Evolutionary conservation across 441 rosid genomes (phyloP), one percentile per base, ranked within the genome.

Genomic region (Erodium moschatum): DNA sequence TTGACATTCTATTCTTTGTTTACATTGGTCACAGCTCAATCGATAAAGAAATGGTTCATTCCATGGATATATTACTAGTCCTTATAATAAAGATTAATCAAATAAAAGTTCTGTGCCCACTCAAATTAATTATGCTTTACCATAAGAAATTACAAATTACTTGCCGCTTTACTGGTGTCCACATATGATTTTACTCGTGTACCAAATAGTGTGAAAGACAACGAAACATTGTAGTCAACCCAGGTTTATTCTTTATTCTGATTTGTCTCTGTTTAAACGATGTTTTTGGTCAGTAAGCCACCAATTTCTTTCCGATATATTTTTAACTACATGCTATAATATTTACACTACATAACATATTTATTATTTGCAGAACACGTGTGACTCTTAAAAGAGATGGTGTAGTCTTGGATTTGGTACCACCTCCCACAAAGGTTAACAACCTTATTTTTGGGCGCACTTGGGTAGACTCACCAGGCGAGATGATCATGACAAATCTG

Each of bases 371-470:
- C 86, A 93, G 97, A 79, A 85, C 99, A 60, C 90, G 88, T 0
- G 97, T 94, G 78, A 84, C 87, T 58, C 94, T 91, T 21, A 94
- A 91, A 82, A 82, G 94, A 72, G 97, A 91, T 76, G 94, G 96
- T 10, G 88, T 82, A n/a, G 86, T 88, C 77, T 85, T 88, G 29
- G 97, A 94, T 67, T 87, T 94, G 81, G 97, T 94, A 62, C 99
- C 99, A 38, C 99, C 99, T 67, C 88, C 80, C 24, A 83, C 99
- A 19, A 94, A 94, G 79, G 97, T 89, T 50, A 89, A 89, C 84
- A 94, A 94, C 82, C 83, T 94, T 65, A 91, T 91, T 16, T 89
- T 91, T 74, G 99, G 99, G 78, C 83, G 99, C 74, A 94, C 99
- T 68, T 94, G 97, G 97, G 84, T 89, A 15, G 99, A 94, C 71